Evolutionary conservation across 1,284 basidiomycete species (phyloP), one percentile per base, ranked within the genome.

Genomic region (Ustilago crameri): DNA sequence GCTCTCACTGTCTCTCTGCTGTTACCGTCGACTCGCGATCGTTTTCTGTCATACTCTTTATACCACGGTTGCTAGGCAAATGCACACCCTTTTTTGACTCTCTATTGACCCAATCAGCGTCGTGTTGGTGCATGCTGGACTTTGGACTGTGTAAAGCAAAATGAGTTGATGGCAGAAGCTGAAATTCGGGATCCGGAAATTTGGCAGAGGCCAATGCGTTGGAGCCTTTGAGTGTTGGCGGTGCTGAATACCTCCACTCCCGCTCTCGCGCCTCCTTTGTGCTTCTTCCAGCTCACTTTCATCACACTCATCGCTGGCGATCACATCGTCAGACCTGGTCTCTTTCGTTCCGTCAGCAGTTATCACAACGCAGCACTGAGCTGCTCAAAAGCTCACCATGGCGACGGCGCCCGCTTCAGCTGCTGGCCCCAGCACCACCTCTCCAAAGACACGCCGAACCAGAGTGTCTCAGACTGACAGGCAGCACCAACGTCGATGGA

Each of bases 401-500:
- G 15, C 51, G 5, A 32, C 24, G 9, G 48, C 49, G 40, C 18
- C 58, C 7, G 38, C 41, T 23, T 17, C 55, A 15, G 42, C 24
- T 23, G 56, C 56, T 41, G 53, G 46, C 8, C 42, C 59, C 5
- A 58, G 59, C 51, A 40, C 35, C 23, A 38, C 20, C 5, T 12
- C 26, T 17, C 5, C 17, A 1, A 41, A 18, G 30, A 9, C 43
- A 9, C 43, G 52, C 40, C 38, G 34, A 23, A 1, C 38, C 1
- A 66, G 44, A 9, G 7, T 3, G 0, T 22, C 9, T 14, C 38
- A 41, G 8, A 8, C 37, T 20, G 35, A 35, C 8, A 48, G 51
- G 15, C 53, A 61, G 17, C 9, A 23, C 2, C 56, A 65, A 35
- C 52, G 47, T 8, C 24, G 51, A 35, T 72, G 69, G 69, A 22